Evolutionary conservation across 2,329 filamentous ascomycete genomes (phyloP).

Genomic region (Pestalotiopsis fici): DNA sequence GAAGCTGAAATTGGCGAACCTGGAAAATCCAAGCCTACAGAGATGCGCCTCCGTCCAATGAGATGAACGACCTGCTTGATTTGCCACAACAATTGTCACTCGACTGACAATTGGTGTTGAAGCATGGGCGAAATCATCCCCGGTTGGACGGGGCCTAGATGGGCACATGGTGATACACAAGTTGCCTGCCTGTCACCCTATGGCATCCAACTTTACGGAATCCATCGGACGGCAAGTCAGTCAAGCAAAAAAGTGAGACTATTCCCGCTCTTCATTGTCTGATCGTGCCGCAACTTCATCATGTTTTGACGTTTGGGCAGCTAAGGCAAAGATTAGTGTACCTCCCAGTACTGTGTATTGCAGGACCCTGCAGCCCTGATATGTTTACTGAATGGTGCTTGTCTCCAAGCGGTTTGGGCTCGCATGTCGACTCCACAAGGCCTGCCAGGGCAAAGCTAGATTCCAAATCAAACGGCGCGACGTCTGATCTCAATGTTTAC

Average conservation of each 20-base stretch:
- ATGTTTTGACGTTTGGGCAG: no score
- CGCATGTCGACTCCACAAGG: not conserved
- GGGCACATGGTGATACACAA: no score
- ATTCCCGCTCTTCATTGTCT: no score
- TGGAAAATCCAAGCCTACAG: not conserved
- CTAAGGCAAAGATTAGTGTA: not conserved
- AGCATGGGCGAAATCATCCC: not conserved
- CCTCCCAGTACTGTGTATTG: not conserved
- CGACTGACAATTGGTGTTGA: not conserved
- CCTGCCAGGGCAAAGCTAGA: not conserved
- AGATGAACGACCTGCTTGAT: not conserved
- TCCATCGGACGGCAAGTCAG: no score
- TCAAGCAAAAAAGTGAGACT: no score
- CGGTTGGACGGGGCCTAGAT: not conserved
- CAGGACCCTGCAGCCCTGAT: not conserved
- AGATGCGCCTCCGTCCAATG: not conserved
- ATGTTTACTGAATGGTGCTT: not conserved
- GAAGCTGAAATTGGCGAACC: not conserved
- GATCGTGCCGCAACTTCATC: no score
- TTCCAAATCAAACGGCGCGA: not conserved
- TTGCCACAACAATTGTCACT: not conserved
- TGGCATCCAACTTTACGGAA: no score
- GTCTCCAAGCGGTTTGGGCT: not conserved
- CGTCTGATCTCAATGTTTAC: no score
- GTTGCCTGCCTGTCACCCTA: no score